These are phyloP conservation scores for Anthostomella pinea DNA, from an alignment of 2,329 filamentous ascomycete genomes.

Conservation along the genomic window DNA sequence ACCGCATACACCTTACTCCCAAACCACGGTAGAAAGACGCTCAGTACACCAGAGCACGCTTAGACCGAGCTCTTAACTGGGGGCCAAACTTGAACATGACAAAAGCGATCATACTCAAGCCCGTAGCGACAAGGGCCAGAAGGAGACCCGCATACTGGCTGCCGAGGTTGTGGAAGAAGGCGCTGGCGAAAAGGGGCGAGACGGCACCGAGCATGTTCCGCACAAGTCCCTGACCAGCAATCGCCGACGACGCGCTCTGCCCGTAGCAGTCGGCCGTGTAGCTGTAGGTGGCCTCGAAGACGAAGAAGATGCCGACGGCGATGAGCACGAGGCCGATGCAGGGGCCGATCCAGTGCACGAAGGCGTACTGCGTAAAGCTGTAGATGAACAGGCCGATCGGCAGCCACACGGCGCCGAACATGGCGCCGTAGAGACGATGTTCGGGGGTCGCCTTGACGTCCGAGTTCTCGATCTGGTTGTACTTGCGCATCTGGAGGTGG, in stretches of 20 bases:
- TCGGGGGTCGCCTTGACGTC: slow-evolving; percentile 39
- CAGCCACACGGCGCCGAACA: slow-evolving; percentile 45
- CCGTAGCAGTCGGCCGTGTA: slow-evolving; percentile 54
- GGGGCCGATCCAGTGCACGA: slow-evolving; percentile 47
- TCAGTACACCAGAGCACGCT: slow-evolving; percentile 5
- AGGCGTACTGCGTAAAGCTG: slow-evolving; percentile 50
- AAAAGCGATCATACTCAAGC: slow-evolving; percentile 35
- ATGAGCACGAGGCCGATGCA: slow-evolving; percentile 48
- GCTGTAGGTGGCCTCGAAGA: slow-evolving; percentile 37
- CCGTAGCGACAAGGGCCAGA: slow-evolving; percentile 43
- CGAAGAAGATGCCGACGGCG: slow-evolving; percentile 52
- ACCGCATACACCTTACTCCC: too few relatives aligned
- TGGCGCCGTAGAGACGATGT: slow-evolving; percentile 46
- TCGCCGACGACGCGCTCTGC: slow-evolving; percentile 32
- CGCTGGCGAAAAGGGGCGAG: slow-evolving; percentile 48
- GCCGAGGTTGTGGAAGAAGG: slow-evolving; percentile 52
- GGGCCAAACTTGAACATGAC: slow-evolving; percentile 42
- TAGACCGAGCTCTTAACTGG: slow-evolving; percentile 27
- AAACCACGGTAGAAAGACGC: too few relatives aligned
- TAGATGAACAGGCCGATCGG: slow-evolving; percentile 51
- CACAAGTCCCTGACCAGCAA: slow-evolving; percentile 51
- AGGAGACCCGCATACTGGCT: slow-evolving; percentile 51
- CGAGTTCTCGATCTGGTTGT: slow-evolving; percentile 37
- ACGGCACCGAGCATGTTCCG: slow-evolving; percentile 52
- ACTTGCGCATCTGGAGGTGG: slow-evolving; percentile 50